Evolutionary conservation across 768 basidiomycete species (phyloP).

Genomic region (Psilocybe tampanensis): DNA sequence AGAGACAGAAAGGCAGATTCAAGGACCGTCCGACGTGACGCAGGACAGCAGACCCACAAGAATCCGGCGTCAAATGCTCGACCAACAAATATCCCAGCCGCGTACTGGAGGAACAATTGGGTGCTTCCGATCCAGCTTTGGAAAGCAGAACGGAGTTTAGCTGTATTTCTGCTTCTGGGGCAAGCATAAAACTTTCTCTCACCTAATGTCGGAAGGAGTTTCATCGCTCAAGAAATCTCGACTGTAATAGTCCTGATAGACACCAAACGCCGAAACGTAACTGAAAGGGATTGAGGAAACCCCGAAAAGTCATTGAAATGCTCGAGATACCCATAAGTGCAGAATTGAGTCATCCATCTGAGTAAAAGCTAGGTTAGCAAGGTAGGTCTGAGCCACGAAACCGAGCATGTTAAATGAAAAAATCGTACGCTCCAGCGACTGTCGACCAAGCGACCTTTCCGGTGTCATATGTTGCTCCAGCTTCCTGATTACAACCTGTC

Average conservation of each 20-base stretch:
- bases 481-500: background rate
- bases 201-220: conserved; percentile 50
- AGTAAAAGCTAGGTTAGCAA: background rate
- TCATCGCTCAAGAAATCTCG: conserved; percentile 37
- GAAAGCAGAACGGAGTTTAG: conserved; percentile 1
- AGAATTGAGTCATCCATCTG: conserved; percentile 48
- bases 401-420: background rate
- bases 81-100: conserved; percentile 41
- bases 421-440: conserved; percentile 44
- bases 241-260: conserved; percentile 52
- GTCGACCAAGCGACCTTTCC: conserved; percentile 45
- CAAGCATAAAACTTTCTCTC: conserved; percentile 5
- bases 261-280: conserved; percentile 46
- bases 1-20: background rate
- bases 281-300: conserved; percentile 23
- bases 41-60: conserved; percentile 34
- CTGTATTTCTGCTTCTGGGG: background rate
- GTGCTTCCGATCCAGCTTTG: conserved; percentile 53
- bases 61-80: conserved; percentile 50
- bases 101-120: conserved; percentile 48
- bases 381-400: background rate
- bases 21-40: conserved; percentile 2
- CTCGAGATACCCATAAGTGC: conserved; percentile 43
- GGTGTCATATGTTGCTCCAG: conserved; percentile 17
- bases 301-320: background rate